Conservation (phyloP, 352 stramenopile genomes). For the Peronospora farinosa region DNA sequence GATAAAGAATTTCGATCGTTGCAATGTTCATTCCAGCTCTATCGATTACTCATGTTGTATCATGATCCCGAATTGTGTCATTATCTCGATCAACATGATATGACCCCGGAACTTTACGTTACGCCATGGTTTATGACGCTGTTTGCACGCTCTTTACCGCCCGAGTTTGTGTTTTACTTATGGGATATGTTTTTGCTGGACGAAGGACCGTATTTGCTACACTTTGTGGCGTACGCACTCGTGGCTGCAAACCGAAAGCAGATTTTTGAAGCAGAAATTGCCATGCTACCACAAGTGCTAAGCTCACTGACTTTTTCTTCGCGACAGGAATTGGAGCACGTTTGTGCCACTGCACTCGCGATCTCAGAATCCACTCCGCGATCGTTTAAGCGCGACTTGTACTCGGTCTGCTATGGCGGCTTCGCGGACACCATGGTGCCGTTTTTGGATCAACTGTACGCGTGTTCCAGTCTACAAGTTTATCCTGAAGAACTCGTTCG, state of each 20-base stretch:
- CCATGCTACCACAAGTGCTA: constrained; percentile 78
- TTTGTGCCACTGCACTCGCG: constrained; percentile 47
- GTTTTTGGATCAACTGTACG: constrained; percentile 65
- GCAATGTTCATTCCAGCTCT: constrained; percentile 90
- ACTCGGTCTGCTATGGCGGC: constrained; percentile 76
- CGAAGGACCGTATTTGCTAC: constrained; percentile 81
- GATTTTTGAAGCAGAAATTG: constrained; percentile 62
- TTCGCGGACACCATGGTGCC: constrained; percentile 60
- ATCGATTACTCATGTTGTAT: constrained; percentile 87
- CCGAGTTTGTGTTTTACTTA: constrained; percentile 69
- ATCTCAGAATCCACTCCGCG: constrained; percentile 61
- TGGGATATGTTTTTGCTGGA: constrained; percentile 91
- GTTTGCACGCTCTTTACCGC: constrained; percentile 78
- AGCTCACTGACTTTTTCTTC: constrained; percentile 63
- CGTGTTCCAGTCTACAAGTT: constrained; percentile 72
- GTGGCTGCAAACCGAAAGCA: constrained; percentile 47
- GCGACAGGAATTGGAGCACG: constrained; percentile 45
- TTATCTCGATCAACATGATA: constrained; percentile 85
- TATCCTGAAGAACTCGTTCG: constrained; percentile 77
- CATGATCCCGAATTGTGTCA: constrained; percentile 87
- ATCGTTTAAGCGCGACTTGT: constrained; percentile 77
- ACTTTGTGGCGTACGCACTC: constrained; percentile 86
- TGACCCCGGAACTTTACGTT: constrained; percentile 90
- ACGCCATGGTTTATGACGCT: constrained; percentile 93
- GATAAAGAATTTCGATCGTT: constrained; percentile 88